These are phyloP conservation scores for Pyricularia pennisetigena DNA, from an alignment of 2,329 filamentous ascomycete species.

Conservation along the genomic window DNA sequence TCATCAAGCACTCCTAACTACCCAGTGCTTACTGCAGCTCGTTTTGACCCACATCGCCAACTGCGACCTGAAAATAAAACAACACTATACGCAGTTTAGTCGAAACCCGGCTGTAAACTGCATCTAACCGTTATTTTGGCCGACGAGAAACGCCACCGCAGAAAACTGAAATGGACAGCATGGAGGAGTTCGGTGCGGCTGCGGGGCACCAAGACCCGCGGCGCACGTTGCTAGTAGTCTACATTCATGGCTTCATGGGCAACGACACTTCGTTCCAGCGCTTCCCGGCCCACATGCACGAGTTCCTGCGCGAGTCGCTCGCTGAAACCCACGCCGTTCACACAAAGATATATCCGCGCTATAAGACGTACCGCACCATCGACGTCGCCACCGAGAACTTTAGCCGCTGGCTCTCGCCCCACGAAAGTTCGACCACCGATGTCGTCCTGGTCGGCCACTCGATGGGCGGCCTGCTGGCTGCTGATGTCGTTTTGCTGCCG, in stretches of 20 bases:
- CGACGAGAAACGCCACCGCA: neutral
- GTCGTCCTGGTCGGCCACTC: slow-evolving; percentile 79
- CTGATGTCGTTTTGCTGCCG: slow-evolving; percentile 62
- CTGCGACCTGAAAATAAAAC: neutral
- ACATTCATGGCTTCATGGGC: slow-evolving; percentile 86
- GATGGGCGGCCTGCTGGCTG: slow-evolving; percentile 77
- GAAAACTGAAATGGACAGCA: neutral
- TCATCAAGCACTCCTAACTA: neutral
- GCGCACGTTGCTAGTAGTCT: slow-evolving; percentile 63
- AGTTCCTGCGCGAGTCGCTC: slow-evolving; percentile 56
- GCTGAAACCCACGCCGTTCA: slow-evolving; percentile 70
- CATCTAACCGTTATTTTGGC: neutral
- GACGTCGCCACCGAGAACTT: slow-evolving; percentile 73
- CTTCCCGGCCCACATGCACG: slow-evolving; percentile 82
- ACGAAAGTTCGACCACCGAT: slow-evolving; percentile 66
- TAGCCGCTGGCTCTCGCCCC: slow-evolving; percentile 70
- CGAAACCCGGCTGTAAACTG: neutral
- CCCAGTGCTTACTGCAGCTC: neutral
- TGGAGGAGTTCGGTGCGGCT: neutral
- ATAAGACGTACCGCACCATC: slow-evolving; percentile 65
- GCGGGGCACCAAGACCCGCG: neutral
- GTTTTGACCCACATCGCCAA: neutral
- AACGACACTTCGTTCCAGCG: slow-evolving; percentile 79
- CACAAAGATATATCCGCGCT: slow-evolving; percentile 76
- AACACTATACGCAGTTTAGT: neutral